Base-by-base conservation (phyloP, 208 protist species). In the Leptomonas pyrrhocoris region DNA sequence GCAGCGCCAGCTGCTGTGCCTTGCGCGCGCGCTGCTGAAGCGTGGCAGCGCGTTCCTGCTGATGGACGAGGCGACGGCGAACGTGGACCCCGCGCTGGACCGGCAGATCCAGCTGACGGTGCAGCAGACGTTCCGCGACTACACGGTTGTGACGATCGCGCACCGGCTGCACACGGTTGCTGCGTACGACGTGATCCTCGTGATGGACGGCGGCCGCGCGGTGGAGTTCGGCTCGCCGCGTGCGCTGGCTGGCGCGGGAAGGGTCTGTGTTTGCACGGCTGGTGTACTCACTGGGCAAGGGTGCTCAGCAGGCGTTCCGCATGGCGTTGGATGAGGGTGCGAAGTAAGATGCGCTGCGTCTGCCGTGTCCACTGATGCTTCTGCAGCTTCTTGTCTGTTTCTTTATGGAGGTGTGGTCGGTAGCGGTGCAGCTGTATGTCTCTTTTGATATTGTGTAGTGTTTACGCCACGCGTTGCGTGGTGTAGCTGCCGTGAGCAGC, bases 41-140 rank as follows among this genome's bases (percentile, higher is more conserved):
- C 58, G 67, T 15, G 72, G 68, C 30, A 86, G 79, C 56, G 59
- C 40, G 12, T 93, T 92, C 71, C 74, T 92, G 30, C 66, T 94
- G 53, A 89, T 94, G 84, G 89, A 92, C 63, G 89, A 94, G 76
- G 83, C 85, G 13, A 90, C 82, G 12, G 80, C 85, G 16, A 88
- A 89, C 69, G 80, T 94, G 42, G 86, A 94, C 72, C 71, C 68
- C 34, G 43, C 54, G 21, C 72, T 88, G 21, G 85, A 89, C 63
- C 72, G 66, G 51, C 59, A 80, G 66, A 88, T 94, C 48, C 84
- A 89, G 74, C 48, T 68, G 48, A 85, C 77, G 16, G 77, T 92
- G 34, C 67, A 66, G 65, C 61, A 61, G 16, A 56, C 72, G 50
- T 94, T 94, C 65, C 49, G 48, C 34, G 61, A 31, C 6, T 73